Percentiles rank a stretch among this genome's conserved stretches.
These are phyloP conservation scores for Starmerella geochares DNA, from an alignment of 805 yeast species.

Conservation along the genomic window DNA sequence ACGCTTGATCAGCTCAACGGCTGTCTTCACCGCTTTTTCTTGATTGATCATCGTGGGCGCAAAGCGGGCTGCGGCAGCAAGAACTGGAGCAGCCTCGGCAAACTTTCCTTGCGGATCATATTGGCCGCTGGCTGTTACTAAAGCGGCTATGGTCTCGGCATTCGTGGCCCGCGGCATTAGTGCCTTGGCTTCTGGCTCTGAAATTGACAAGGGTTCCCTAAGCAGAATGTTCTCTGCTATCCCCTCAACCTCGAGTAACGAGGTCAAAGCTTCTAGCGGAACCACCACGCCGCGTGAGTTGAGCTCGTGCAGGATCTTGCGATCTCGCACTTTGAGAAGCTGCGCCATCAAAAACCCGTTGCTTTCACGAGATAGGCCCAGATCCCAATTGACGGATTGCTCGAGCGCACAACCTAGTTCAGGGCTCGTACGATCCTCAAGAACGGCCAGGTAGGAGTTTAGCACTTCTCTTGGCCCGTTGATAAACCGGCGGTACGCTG, in stretches of 20 bases:
- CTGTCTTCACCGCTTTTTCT: slow-evolving; percentile 1
- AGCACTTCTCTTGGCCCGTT: neutral
- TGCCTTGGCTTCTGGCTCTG: neutral
- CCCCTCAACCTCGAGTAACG: slow-evolving; percentile 2
- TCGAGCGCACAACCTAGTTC: slow-evolving; percentile 13
- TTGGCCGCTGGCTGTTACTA: slow-evolving; percentile 15
- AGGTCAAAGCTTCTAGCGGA: slow-evolving; percentile 6
- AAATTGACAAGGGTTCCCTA: slow-evolving; percentile 6
- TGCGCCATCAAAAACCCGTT: slow-evolving; percentile 14
- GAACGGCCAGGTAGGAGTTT: slow-evolving; percentile 7
- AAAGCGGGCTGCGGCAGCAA: slow-evolving; percentile 19
- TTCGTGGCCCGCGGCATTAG: slow-evolving; percentile 3
- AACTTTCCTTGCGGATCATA: slow-evolving; percentile 9
- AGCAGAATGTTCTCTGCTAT: slow-evolving; percentile 15
- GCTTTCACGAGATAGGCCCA: slow-evolving; percentile 15
- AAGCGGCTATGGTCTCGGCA: slow-evolving; percentile 14
- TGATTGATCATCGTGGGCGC: slow-evolving; percentile 14
- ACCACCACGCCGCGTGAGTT: slow-evolving; percentile 10
- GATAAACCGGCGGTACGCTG: slow-evolving; percentile 15
- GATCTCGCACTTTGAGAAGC: neutral
- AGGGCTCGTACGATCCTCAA: slow-evolving; percentile 8
- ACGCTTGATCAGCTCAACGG: neutral
- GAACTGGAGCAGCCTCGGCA: slow-evolving; percentile 12
- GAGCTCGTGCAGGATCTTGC: slow-evolving; percentile 13
- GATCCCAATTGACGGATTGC: slow-evolving; percentile 16